Conservation (phyloP, 2,329 filamentous ascomycete genomes). For the Hymenoscyphus linearis region DNA sequence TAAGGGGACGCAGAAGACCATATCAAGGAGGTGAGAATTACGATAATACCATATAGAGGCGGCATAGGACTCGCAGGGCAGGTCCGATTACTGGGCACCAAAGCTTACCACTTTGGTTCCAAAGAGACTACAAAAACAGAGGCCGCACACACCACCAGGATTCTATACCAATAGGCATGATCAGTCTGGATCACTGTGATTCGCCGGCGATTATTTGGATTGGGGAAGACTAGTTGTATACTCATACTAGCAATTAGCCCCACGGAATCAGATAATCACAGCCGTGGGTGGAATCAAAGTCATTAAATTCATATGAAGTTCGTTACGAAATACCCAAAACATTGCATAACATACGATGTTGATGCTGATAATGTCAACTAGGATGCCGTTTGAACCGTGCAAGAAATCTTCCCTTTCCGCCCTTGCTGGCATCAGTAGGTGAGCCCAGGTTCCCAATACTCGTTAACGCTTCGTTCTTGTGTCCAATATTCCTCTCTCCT, state of each 20-base stretch:
- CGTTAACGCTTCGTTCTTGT: conserved; percentile 18
- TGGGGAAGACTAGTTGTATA: not conserved
- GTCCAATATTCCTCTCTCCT: conserved; percentile 28
- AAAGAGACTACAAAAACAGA: not conserved
- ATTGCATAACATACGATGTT: not conserved
- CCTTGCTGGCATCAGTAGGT: conserved; percentile 13
- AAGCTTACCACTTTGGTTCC: not conserved
- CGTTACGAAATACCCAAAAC: not conserved
- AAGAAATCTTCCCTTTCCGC: conserved; percentile 22
- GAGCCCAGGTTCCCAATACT: conserved; percentile 15
- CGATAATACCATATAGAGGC: not conserved
- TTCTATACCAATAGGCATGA: not conserved
- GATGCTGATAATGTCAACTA: conserved; percentile 13
- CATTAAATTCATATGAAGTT: conserved; percentile 1
- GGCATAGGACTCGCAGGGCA: not conserved
- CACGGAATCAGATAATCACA: not conserved
- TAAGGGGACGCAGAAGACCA: not conserved
- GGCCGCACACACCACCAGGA: not conserved
- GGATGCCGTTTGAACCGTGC: conserved; percentile 27
- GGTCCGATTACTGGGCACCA: not conserved
- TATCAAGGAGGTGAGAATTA: not conserved
- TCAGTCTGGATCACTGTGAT: not conserved
- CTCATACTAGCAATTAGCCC: not conserved
- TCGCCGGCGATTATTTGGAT: not conserved
- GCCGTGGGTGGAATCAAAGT: not conserved